A percentile compares a stretch with the other conserved stretches of the same genome.
Conservation (phyloP, 2,329 filamentous ascomycete species). For the Colletotrichum sp. region DNA sequence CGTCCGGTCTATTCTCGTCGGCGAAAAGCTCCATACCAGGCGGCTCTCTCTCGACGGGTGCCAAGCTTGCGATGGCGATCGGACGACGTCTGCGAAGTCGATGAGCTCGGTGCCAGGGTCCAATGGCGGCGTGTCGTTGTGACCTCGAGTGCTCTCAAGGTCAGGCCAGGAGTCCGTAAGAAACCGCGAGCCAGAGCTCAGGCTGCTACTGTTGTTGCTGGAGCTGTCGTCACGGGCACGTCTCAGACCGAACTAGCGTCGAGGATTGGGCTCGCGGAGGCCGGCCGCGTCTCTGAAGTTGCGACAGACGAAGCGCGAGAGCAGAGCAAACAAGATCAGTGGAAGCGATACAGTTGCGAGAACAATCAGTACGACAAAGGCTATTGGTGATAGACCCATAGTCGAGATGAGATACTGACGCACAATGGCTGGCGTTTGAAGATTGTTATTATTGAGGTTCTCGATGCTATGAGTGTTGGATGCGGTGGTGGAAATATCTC, state of each 20-base stretch:
- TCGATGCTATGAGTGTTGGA: background rate
- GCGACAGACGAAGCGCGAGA: slow-evolving; percentile 11
- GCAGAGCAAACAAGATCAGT: background rate
- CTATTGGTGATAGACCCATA: slow-evolving; percentile 9
- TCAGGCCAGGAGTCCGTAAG: slow-evolving; percentile 37
- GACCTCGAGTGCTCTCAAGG: slow-evolving; percentile 31
- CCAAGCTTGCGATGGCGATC: slow-evolving; percentile 33
- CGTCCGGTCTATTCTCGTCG: slow-evolving; percentile 19
- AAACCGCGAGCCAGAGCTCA: background rate
- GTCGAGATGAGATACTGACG: background rate
- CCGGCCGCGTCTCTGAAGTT: slow-evolving; percentile 16
- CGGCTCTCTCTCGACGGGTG: slow-evolving; percentile 30
- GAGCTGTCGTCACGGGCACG: background rate
- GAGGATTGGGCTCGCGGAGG: background rate
- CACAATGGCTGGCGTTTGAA: background rate
- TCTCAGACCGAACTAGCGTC: slow-evolving; percentile 8
- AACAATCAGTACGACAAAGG: slow-evolving; percentile 7
- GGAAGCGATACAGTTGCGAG: background rate
- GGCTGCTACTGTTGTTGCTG: background rate
- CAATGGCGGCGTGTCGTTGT: background rate
- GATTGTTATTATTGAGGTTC: slow-evolving; percentile 2
- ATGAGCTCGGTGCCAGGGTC: background rate
- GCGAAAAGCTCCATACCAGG: slow-evolving; percentile 36
- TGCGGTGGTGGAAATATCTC: background rate
- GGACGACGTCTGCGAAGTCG: background rate